These are phyloP conservation scores for Syzygium syzygioides DNA, from an alignment of 441 rosid species.

Conservation along the genomic window DNA sequence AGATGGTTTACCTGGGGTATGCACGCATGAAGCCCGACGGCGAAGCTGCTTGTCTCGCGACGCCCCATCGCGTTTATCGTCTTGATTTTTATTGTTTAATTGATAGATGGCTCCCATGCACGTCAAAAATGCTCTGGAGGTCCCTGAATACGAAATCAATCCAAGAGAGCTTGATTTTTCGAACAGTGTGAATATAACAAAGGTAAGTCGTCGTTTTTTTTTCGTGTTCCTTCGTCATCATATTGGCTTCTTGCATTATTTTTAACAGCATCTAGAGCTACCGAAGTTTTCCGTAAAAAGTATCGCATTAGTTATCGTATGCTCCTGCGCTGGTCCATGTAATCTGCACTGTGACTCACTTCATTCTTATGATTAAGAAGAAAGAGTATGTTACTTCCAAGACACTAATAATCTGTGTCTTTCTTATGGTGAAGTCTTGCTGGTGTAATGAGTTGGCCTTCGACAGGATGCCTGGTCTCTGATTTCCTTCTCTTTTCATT, in stretches of 20 bases:
- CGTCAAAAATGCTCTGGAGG: constrained; percentile 49
- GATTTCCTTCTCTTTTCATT: neutral
- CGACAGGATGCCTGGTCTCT: neutral
- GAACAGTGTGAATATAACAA: constrained; percentile 51
- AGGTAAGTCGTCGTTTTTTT: constrained; percentile 27
- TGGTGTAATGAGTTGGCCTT: neutral
- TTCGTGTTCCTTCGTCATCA: neutral
- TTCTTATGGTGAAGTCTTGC: neutral
- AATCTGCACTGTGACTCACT: neutral
- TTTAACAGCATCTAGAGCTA: neutral
- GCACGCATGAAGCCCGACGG: neutral
- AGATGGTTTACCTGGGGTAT: neutral
- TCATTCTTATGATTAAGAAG: neutral
- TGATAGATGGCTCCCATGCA: constrained; percentile 66
- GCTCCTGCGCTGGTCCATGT: neutral
- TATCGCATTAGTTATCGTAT: neutral
- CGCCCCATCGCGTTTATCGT: neutral
- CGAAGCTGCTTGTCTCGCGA: neutral
- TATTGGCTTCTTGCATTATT: neutral
- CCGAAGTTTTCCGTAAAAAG: neutral
- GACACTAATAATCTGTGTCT: neutral
- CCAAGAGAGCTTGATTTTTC: constrained; percentile 68
- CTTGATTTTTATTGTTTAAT: neutral
- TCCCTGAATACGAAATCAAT: constrained; percentile 76
- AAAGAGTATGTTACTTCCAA: neutral